Percentiles rank a stretch among this genome's conserved stretches.
These are phyloP conservation scores for Suhomyces chickasaworum DNA, from an alignment of 1,139 yeast species.

Conservation along the genomic window DNA sequence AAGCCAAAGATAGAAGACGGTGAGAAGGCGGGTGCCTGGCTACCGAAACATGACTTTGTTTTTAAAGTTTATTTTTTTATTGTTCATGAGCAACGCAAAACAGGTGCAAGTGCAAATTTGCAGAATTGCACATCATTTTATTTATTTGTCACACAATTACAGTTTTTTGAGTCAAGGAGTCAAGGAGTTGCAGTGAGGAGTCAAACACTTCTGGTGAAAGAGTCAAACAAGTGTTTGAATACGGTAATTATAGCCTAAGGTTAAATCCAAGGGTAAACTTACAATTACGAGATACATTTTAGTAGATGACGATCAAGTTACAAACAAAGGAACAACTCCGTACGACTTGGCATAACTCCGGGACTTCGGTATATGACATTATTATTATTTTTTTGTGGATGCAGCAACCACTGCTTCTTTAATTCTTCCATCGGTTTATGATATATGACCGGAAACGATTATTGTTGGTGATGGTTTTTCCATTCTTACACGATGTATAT, in stretches of 20 bases:
- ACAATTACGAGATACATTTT: too few relatives aligned
- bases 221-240: background rate
- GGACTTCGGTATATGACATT: background rate
- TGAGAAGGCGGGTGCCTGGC: background rate
- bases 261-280: too few relatives aligned
- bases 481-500: conserved; percentile 1
- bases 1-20: background rate
- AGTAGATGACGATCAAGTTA: too few relatives aligned
- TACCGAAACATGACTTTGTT: background rate
- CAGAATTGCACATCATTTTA: background rate
- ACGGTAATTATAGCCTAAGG: background rate
- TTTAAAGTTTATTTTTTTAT: background rate
- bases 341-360: background rate
- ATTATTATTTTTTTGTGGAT: background rate
- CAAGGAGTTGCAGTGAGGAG: too few relatives aligned
- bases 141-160: background rate
- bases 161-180: background rate
- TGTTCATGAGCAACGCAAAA: background rate
- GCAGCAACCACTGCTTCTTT: background rate
- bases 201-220: too few relatives aligned
- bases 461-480: background rate
- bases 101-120: too few relatives aligned
- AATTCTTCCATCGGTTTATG: too few relatives aligned
- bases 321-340: background rate
- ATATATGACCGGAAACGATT: background rate